Evolutionary conservation across 495 filamentous ascomycete species (phyloP).

Genomic region (Neurospora tetraspora): DNA sequence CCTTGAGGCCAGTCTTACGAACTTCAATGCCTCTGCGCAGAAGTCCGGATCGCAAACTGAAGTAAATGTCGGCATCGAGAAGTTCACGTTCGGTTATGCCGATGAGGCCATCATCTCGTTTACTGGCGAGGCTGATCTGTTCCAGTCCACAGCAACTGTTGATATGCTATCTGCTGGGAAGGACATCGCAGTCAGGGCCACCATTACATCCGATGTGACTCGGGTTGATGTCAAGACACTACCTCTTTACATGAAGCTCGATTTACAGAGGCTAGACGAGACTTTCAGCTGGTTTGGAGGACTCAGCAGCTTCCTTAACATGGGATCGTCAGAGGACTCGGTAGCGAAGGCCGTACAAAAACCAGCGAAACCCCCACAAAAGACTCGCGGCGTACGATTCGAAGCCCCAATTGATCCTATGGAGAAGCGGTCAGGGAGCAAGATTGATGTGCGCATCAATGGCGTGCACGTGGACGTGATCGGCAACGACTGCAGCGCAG

Average conservation of each 20-base stretch:
- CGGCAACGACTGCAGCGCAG: slow-evolving; percentile 67
- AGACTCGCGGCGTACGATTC: slow-evolving; percentile 63
- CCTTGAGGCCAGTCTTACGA: slow-evolving; percentile 37
- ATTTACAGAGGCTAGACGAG: slow-evolving; percentile 77
- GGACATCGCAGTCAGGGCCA: slow-evolving; percentile 56
- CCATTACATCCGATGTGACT: slow-evolving; percentile 39
- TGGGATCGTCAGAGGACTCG: slow-evolving; percentile 61
- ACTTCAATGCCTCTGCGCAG: slow-evolving; percentile 31
- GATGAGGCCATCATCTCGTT: slow-evolving; percentile 71
- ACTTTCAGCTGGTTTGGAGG: slow-evolving; percentile 84
- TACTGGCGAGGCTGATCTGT: slow-evolving; percentile 52
- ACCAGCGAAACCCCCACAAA: slow-evolving; percentile 26
- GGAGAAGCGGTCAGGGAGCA: slow-evolving; percentile 45
- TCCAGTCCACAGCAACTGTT: slow-evolving; percentile 50
- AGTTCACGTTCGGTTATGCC: slow-evolving; percentile 63
- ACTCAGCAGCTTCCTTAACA: slow-evolving; percentile 80
- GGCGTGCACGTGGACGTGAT: slow-evolving; percentile 62
- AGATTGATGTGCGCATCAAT: slow-evolving; percentile 66
- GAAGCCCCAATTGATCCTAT: slow-evolving; percentile 43
- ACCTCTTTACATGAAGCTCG: slow-evolving; percentile 65
- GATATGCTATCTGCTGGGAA: slow-evolving; percentile 33
- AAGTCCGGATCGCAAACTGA: slow-evolving; percentile 22
- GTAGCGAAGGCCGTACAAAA: slow-evolving; percentile 31
- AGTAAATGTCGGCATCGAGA: slow-evolving; percentile 44
- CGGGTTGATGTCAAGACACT: slow-evolving; percentile 68